Percentiles rank a stretch among this genome's conserved stretches.
Conservation (phyloP, 192 early-diverging fungal species). For the Powellomyces hirtus region DNA sequence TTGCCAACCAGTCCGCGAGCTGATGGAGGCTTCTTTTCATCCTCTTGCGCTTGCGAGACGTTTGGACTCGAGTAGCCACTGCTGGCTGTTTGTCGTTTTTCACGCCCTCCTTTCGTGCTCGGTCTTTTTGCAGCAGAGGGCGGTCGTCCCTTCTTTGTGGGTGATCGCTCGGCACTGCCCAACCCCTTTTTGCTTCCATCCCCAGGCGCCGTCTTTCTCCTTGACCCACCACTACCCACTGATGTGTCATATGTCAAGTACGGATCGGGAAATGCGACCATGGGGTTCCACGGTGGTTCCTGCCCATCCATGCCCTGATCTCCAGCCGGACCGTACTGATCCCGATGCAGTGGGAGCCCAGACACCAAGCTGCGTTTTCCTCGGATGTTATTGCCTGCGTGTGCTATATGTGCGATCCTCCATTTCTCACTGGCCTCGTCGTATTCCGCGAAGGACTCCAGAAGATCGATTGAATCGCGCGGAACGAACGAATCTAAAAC, state of each 20-base stretch:
- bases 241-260: conserved; percentile 57
- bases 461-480: conserved; percentile 41
- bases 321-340: conserved; percentile 18
- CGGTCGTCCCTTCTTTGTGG: neutral
- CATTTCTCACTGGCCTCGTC: conserved; percentile 60
- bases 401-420: conserved; percentile 51
- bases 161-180: neutral
- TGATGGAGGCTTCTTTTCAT: conserved; percentile 2
- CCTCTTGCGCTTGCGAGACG: conserved; percentile 6
- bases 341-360: conserved; percentile 40
- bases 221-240: conserved; percentile 11
- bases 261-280: conserved; percentile 56
- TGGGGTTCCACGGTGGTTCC: conserved; percentile 51
- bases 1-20: conserved; percentile 32
- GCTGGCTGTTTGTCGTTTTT: neutral
- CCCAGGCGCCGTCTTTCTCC: neutral
- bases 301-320: conserved; percentile 25
- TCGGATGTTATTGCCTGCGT: conserved; percentile 61
- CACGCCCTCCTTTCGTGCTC: conserved; percentile 1
- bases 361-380: conserved; percentile 51
- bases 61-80: neutral
- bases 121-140: conserved; percentile 1
- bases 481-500: conserved; percentile 64
- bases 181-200: conserved; percentile 2
- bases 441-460: conserved; percentile 55